These are phyloP conservation scores for Ophiostoma populinum DNA, from an alignment of 2,329 filamentous ascomycete genomes.

Conservation along the genomic window DNA sequence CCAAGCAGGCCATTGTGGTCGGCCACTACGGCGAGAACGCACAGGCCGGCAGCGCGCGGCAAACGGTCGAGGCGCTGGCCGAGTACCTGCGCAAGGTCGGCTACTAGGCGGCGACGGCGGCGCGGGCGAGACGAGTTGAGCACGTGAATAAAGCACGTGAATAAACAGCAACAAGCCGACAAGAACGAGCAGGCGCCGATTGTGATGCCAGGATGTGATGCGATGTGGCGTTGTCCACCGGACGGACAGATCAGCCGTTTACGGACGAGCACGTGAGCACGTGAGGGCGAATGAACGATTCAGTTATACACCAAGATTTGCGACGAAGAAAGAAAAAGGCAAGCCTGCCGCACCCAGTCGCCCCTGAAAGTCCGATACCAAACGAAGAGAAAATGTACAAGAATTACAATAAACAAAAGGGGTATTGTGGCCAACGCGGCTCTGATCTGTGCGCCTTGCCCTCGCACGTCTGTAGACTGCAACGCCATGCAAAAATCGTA, in stretches of 20 bases:
- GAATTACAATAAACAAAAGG: not conserved
- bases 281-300: too few relatives aligned
- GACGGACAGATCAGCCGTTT: too few relatives aligned
- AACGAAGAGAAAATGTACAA: not conserved
- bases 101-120: slow-evolving; percentile 41
- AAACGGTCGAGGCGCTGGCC: slow-evolving; percentile 65
- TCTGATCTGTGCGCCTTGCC: not conserved
- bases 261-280: too few relatives aligned
- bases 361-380: not conserved
- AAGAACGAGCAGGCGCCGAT: too few relatives aligned
- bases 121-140: too few relatives aligned
- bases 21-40: slow-evolving; percentile 65
- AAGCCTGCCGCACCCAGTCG: not conserved
- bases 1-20: slow-evolving; percentile 73
- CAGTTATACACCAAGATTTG: too few relatives aligned
- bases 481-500: not conserved
- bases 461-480: not conserved
- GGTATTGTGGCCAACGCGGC: slow-evolving; percentile 1
- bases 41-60: slow-evolving; percentile 58
- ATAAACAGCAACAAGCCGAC: too few relatives aligned
- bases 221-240: too few relatives aligned
- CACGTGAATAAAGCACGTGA: too few relatives aligned
- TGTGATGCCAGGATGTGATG: too few relatives aligned
- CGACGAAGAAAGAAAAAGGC: not conserved
- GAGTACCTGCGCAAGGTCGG: slow-evolving; percentile 69